Evolutionary conservation across 2,329 filamentous ascomycete genomes (phyloP).

Genomic region (Neocucurbitaria cava): DNA sequence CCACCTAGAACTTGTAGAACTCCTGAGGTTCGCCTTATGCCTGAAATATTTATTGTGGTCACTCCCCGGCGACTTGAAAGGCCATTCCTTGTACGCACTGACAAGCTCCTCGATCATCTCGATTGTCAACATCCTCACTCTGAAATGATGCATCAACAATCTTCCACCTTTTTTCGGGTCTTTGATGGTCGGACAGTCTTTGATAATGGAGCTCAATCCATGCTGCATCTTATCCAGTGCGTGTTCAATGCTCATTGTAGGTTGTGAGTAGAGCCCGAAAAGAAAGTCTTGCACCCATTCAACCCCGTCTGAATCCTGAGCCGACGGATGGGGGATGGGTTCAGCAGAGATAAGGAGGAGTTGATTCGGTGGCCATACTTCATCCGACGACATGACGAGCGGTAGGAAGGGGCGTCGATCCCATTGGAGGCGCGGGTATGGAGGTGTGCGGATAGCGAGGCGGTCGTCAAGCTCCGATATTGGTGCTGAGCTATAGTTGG

Average conservation of each 20-base stretch:
- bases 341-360: slow-evolving; percentile 71
- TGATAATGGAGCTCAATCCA: slow-evolving; percentile 35
- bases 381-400: slow-evolving; percentile 62
- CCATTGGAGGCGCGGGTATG: slow-evolving; percentile 55
- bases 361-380: slow-evolving; percentile 70
- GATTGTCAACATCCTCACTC: slow-evolving; percentile 37
- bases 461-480: slow-evolving; percentile 37
- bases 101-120: slow-evolving; percentile 44
- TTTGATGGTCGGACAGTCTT: slow-evolving; percentile 32
- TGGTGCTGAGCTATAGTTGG: slow-evolving; percentile 11
- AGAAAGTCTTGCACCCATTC: slow-evolving; percentile 43
- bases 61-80: slow-evolving; percentile 35
- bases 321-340: slow-evolving; percentile 54
- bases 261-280: slow-evolving; percentile 17
- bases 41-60: slow-evolving; percentile 36
- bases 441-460: slow-evolving; percentile 26
- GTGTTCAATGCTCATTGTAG: slow-evolving; percentile 11
- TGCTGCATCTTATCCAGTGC: slow-evolving; percentile 40
- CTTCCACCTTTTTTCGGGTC: slow-evolving; percentile 44
- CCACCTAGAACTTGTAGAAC: background rate
- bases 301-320: slow-evolving; percentile 15
- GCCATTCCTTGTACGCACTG: slow-evolving; percentile 44
- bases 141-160: slow-evolving; percentile 37
- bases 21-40: background rate
- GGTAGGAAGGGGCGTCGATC: slow-evolving; percentile 77